These are phyloP conservation scores for Aphanomyces cochlioides DNA, from an alignment of 352 stramenopile genomes.

Conservation along the genomic window DNA sequence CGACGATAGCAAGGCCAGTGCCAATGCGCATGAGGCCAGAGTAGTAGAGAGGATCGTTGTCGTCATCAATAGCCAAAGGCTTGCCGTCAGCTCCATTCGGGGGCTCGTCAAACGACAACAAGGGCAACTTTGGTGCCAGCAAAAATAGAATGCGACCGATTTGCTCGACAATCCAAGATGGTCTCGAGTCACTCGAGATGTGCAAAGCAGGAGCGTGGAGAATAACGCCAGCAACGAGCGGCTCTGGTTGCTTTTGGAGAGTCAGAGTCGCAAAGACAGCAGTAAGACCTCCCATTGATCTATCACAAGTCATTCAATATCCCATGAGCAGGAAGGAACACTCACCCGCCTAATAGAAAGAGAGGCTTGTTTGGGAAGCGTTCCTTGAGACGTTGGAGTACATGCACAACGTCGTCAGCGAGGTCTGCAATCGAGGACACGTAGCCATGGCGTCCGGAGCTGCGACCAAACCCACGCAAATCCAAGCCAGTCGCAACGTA, in stretches of 20 bases:
- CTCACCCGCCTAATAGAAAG: slow-evolving; percentile 63
- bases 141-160: slow-evolving; percentile 52
- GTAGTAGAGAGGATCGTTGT: slow-evolving; percentile 63
- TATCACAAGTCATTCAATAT: slow-evolving; percentile 25
- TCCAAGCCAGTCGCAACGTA: slow-evolving; percentile 67
- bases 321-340: neutral
- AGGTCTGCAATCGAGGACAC: slow-evolving; percentile 59
- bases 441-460: slow-evolving; percentile 69
- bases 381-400: slow-evolving; percentile 49
- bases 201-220: slow-evolving; percentile 66
- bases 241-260: slow-evolving; percentile 43
- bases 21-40: slow-evolving; percentile 65
- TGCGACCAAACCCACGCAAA: slow-evolving; percentile 71
- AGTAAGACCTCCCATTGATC: slow-evolving; percentile 66
- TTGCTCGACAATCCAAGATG: slow-evolving; percentile 43
- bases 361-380: slow-evolving; percentile 65
- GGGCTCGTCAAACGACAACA: slow-evolving; percentile 33
- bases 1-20: slow-evolving; percentile 62
- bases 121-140: slow-evolving; percentile 59
- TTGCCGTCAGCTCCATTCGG: neutral
- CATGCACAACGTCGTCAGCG: slow-evolving; percentile 63
- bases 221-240: slow-evolving; percentile 44
- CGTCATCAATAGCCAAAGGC: neutral
- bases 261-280: slow-evolving; percentile 57
- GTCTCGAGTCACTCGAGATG: slow-evolving; percentile 55